A percentile compares a stretch with the other conserved stretches of the same genome.
These are phyloP conservation scores for Erigeron philadelphicus DNA, from an alignment of 140 eudicot genomes.

Conservation along the genomic window DNA sequence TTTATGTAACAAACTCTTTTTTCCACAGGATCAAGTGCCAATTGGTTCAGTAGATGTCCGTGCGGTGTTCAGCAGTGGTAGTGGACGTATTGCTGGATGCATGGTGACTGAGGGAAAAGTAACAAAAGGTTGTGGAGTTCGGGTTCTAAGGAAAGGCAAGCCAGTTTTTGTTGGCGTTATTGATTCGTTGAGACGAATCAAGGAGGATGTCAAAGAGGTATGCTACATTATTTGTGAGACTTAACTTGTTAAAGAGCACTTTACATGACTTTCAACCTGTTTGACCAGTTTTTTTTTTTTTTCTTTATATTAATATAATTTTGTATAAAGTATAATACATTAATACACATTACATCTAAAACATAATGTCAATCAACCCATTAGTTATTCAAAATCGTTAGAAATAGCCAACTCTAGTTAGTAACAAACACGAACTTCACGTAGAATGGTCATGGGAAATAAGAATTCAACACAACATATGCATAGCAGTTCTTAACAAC, in stretches of 20 bases:
- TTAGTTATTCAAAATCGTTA: no score
- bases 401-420: no score
- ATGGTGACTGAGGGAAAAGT: conserved; percentile 94
- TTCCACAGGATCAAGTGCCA: conserved; percentile 72
- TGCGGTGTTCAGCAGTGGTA: conserved; percentile 86
- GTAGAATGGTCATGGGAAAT: neutral
- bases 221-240: neutral
- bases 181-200: conserved; percentile 80
- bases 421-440: neutral
- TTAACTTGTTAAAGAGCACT: neutral
- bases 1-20: neutral
- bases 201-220: conserved; percentile 95
- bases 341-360: no score
- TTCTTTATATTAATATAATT: no score
- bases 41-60: conserved; percentile 83
- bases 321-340: no score
- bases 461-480: neutral
- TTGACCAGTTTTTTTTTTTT: no score
- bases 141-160: conserved; percentile 64
- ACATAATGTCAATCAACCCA: no score
- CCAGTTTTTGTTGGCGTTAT: conserved; percentile 59
- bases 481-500: neutral
- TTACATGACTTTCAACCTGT: no score
- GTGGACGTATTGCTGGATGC: conserved; percentile 94
- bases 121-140: conserved; percentile 70